Base-by-base conservation (phyloP, 805 yeast species). In the Saccharomycopsis lassenensis region DNA sequence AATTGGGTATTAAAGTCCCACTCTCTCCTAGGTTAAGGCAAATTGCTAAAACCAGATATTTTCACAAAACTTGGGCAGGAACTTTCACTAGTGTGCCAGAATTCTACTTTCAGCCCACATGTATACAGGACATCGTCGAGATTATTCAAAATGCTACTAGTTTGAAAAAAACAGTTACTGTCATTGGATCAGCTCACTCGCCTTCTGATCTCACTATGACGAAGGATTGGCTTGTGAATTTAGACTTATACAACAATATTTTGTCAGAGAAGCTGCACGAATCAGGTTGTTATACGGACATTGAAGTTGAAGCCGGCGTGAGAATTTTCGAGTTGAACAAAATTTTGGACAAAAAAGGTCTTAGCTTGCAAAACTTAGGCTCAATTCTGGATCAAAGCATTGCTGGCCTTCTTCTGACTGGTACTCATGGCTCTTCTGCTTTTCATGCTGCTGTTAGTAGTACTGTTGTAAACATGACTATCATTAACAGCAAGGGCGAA, bases 381-480 rank as follows among this genome's bases (percentile, higher is more conserved):
- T 86, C 96, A 1, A 89, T 89, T 36, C 75, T 91, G 27, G 95
- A 85, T 44, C 97, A 89, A 55, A 81, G 94, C 11, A 65, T 86
- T 18, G 97, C 94, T 3, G 98, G 98, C n/a, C 75, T 87, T 46
- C 85, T 91, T 30, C 80, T 94, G 2, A 89, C 97, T 0, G 97
- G 97, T 20, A 86, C 97, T 0, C 98, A 89, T 52, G 98, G 98
- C 5, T 81, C 96, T 0, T 77, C 94, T 7, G 93, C 89, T 28
- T 83, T 69, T 54, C 97, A 91, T 51, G 96, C 97, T 1, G 63
- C 87, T 24, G 81, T 89, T 2, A 74, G 91, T 6, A 89, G 85
- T 49, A 95, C 86, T 56, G 68, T 83, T 44, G 96, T 89, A 2
- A 72, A 76, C 45, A 56, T 89, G 40, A 75, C 82, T 7, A 55